These are phyloP conservation scores for Yamadazyma diospyri DNA, from an alignment of 1,139 yeast genomes.

Conservation along the genomic window DNA sequence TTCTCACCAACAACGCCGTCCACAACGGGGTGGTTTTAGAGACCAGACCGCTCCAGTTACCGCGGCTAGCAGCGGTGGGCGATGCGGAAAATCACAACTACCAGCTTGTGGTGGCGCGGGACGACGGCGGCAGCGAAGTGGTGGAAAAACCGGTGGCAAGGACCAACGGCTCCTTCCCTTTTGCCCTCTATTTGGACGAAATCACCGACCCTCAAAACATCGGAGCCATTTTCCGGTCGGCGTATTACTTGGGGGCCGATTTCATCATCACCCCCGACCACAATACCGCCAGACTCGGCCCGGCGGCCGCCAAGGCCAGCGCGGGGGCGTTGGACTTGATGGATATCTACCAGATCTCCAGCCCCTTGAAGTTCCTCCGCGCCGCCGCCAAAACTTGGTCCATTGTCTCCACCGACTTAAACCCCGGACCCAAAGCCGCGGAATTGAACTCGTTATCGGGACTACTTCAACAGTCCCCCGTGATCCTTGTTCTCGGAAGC, in stretches of 20 bases:
- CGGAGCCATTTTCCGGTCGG: constrained; percentile 82
- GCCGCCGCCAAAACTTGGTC: constrained; percentile 57
- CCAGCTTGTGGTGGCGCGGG: constrained; percentile 16
- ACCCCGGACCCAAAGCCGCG: constrained; percentile 31
- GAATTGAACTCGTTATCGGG: constrained; percentile 40
- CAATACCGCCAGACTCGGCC: constrained; percentile 72
- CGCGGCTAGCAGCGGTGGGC: constrained; percentile 35
- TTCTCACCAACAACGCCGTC: constrained; percentile 63
- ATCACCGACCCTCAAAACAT: constrained; percentile 87
- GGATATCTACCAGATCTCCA: constrained; percentile 54
- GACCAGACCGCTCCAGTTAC: constrained; percentile 53
- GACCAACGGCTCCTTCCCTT: constrained; percentile 40
- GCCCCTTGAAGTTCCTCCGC: constrained; percentile 63
- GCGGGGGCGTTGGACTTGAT: constrained; percentile 85
- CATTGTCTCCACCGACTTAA: constrained; percentile 52
- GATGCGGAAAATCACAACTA: constrained; percentile 24
- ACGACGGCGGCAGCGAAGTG: constrained; percentile 17
- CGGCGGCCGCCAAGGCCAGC: constrained; percentile 76
- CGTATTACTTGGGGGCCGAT: constrained; percentile 82
- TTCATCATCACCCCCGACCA: constrained; percentile 68
- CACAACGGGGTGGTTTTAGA: constrained; percentile 82
- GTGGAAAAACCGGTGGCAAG: constrained; percentile 17
- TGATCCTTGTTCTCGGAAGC: constrained; percentile 73
- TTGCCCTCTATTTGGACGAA: constrained; percentile 78
- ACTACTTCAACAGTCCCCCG: constrained; percentile 50